Evolutionary conservation across 2,329 filamentous ascomycete species (phyloP).

Genomic region (Colletotrichum horii): DNA sequence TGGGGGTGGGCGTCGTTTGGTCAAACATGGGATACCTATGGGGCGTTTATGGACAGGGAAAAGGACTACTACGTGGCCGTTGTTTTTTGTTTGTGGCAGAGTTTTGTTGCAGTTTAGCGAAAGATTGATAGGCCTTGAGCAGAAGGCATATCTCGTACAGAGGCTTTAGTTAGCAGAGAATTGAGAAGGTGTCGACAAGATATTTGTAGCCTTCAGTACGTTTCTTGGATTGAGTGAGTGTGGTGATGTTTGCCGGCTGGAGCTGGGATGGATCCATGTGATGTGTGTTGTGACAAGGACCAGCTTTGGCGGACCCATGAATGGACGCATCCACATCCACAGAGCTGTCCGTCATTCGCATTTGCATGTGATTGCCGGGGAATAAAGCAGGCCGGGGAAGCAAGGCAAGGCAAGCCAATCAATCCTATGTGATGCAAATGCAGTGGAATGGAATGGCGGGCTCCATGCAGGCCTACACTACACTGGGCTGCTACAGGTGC

Average conservation of each 20-base stretch:
- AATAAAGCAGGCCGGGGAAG: not conserved
- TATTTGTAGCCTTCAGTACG: not conserved
- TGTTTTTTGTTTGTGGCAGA: not conserved
- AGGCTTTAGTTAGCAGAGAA: not conserved
- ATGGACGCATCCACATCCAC: not conserved
- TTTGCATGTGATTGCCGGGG: constrained; percentile 18
- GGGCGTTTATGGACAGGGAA: not conserved
- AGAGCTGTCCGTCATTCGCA: not conserved
- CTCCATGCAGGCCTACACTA: not conserved
- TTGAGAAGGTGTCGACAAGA: not conserved
- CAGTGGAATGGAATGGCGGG: not conserved
- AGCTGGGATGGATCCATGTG: not conserved
- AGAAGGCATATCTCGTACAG: not conserved
- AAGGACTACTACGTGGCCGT: not conserved
- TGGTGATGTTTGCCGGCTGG: not conserved
- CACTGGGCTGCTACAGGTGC: too few relatives aligned
- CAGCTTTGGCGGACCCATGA: not conserved
- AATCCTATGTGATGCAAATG: not conserved
- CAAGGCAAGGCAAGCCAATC: not conserved
- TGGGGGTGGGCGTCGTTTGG: not conserved
- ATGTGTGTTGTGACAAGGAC: not conserved
- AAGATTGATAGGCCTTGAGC: not conserved
- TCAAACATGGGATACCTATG: not conserved
- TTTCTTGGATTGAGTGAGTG: too few relatives aligned
- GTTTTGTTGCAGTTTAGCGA: not conserved